A percentile compares a stretch with the other conserved stretches of the same genome.
These are phyloP conservation scores for Pugionium dolabratum DNA, from an alignment of 345 rosid genomes.

Conservation along the genomic window DNA sequence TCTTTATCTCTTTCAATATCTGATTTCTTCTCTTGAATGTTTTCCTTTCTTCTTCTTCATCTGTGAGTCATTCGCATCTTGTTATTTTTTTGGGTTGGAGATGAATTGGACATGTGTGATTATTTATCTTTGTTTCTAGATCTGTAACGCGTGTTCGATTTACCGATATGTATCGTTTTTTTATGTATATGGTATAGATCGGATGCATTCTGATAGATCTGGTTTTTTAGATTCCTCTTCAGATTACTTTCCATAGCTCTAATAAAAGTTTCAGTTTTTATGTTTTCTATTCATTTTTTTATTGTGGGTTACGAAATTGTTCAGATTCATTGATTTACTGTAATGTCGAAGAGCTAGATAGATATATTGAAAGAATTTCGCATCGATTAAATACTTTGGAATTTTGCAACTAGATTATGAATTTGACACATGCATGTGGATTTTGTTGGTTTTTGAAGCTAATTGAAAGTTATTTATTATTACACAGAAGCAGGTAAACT, in stretches of 20 bases:
- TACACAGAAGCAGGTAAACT: slow-evolving; percentile 24
- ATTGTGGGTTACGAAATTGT: not conserved
- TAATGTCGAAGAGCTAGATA: not conserved
- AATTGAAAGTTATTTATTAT: not conserved
- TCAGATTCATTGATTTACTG: slow-evolving; percentile 14
- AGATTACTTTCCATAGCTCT: not conserved
- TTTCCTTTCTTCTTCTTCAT: slow-evolving; percentile 5
- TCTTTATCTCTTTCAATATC: not conserved
- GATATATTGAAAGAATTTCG: not conserved
- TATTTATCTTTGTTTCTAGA: slow-evolving; percentile 1
- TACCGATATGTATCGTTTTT: slow-evolving; percentile 18
- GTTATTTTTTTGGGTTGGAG: not conserved
- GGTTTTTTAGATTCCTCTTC: not conserved
- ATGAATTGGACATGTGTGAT: slow-evolving; percentile 20
- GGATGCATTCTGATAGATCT: slow-evolving; percentile 22
- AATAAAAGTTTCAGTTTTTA: not conserved
- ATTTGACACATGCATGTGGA: no score
- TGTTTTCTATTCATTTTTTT: not conserved
- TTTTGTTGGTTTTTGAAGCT: not conserved
- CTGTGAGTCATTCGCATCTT: slow-evolving; percentile 26
- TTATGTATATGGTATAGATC: not conserved
- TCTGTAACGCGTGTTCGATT: slow-evolving; percentile 2
- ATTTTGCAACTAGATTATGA: not conserved
- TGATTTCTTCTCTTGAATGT: not conserved
- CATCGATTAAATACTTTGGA: not conserved